A percentile compares a stretch with the other conserved stretches of the same genome.
Evolutionary conservation across 1,284 basidiomycete species (phyloP).

Genomic region (Golubevia sp.): DNA sequence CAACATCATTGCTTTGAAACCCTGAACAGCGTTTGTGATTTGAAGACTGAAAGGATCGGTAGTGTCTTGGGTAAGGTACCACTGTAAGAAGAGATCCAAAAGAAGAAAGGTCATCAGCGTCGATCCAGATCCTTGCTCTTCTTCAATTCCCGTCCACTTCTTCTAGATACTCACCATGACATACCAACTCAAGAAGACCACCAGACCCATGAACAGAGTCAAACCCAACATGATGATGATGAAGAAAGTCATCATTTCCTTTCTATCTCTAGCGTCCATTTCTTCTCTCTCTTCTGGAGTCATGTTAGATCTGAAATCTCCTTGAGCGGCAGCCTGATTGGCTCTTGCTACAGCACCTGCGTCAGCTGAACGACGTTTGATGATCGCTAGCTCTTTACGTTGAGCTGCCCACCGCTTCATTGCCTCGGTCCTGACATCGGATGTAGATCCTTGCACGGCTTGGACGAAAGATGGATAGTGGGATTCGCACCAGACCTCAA

Average conservation of each 20-base stretch:
- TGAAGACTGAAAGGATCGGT: slow-evolving; percentile 41
- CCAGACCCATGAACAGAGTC: slow-evolving; percentile 24
- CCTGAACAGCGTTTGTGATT: too few species aligned
- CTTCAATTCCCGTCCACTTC: too few species aligned
- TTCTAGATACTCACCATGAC: slow-evolving; percentile 1
- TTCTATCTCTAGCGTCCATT: slow-evolving; percentile 19
- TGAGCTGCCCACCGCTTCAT: slow-evolving; percentile 28
- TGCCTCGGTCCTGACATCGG: slow-evolving; percentile 28
- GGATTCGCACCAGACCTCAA: slow-evolving; percentile 55
- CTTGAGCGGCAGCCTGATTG: neutral
- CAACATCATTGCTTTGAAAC: too few species aligned
- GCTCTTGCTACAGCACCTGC: neutral
- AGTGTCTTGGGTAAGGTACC: slow-evolving; percentile 38
- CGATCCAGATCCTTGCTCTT: too few species aligned
- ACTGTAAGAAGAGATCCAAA: slow-evolving; percentile 8
- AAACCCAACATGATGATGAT: slow-evolving; percentile 27
- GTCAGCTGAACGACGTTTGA: slow-evolving; percentile 4
- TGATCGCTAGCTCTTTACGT: slow-evolving; percentile 16
- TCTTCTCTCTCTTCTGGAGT: slow-evolving; percentile 17
- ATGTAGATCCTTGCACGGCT: slow-evolving; percentile 7
- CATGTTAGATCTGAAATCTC: slow-evolving; percentile 21
- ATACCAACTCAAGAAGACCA: slow-evolving; percentile 36
- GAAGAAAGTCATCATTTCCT: slow-evolving; percentile 37
- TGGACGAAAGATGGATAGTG: slow-evolving; percentile 49
- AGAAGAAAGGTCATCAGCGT: too few species aligned